Percentiles rank a stretch among this genome's conserved stretches.
Conservation (phyloP, 2,329 filamentous ascomycete species). For the Didymella pinodella region DNA sequence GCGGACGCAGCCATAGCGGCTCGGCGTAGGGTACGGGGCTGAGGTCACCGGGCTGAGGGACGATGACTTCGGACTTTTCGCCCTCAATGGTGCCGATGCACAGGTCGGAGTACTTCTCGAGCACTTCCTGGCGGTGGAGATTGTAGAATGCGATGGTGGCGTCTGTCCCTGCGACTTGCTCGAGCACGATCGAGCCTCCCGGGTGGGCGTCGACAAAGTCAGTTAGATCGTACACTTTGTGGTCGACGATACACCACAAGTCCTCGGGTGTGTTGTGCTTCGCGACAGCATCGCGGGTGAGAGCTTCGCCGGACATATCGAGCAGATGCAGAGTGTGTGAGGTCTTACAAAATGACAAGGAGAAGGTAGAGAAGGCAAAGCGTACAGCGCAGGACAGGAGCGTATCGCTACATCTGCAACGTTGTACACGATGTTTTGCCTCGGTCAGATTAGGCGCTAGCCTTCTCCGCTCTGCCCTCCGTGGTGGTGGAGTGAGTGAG, state of each 20-base stretch:
- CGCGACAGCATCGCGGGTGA: constrained; percentile 69
- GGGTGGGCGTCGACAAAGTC: constrained; percentile 88
- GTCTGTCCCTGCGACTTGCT: constrained; percentile 81
- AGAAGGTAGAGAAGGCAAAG: background rate
- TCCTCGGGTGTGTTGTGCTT: constrained; percentile 78
- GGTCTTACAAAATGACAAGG: background rate
- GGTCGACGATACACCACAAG: constrained; percentile 85
- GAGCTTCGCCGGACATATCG: constrained; percentile 45
- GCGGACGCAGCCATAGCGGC: constrained; percentile 79
- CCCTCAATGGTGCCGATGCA: constrained; percentile 77
- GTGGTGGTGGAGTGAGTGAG: constrained; percentile 24
- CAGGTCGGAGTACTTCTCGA: constrained; percentile 77
- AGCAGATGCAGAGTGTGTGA: constrained; percentile 2
- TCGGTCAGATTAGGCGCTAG: constrained; percentile 31
- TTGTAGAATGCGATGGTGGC: constrained; percentile 89
- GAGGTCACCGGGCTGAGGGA: constrained; percentile 73
- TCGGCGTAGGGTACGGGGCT: constrained; percentile 84
- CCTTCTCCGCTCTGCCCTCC: constrained; percentile 25
- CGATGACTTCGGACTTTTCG: constrained; percentile 77
- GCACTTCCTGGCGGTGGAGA: constrained; percentile 88
- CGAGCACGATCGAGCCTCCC: constrained; percentile 79
- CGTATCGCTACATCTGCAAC: constrained; percentile 21
- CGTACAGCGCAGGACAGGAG: background rate
- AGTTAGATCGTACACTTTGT: constrained; percentile 84
- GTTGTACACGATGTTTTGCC: constrained; percentile 22